Conservation (phyloP, 208 protist genomes). For the Trypanosoma rangeli region DNA sequence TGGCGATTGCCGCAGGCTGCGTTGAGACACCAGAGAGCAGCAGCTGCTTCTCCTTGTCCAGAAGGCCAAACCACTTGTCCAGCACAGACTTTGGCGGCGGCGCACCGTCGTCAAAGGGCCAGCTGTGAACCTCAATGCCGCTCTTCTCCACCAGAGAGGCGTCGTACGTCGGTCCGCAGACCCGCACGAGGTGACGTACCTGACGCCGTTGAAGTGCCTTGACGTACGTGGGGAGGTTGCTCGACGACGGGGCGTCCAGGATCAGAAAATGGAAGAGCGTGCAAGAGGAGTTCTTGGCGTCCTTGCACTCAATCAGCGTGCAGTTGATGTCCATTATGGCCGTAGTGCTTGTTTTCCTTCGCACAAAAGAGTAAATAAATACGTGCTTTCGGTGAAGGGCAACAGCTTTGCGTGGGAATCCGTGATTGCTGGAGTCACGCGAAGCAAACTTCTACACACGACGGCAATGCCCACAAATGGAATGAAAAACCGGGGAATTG, state of each 20-base stretch:
- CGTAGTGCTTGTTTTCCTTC: not conserved
- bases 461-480: too few species aligned
- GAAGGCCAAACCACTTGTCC: slow-evolving; percentile 77
- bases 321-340: slow-evolving; percentile 80
- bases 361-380: too few species aligned
- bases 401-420: too few species aligned
- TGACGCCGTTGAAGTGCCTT: slow-evolving; percentile 78
- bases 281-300: slow-evolving; percentile 37
- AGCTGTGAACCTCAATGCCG: slow-evolving; percentile 84
- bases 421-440: too few species aligned
- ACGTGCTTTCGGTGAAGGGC: too few species aligned
- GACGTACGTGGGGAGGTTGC: slow-evolving; percentile 90
- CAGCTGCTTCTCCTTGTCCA: slow-evolving; percentile 57
- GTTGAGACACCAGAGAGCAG: slow-evolving; percentile 17
- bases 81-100: slow-evolving; percentile 80
- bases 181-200: slow-evolving; percentile 82
- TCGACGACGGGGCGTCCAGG: slow-evolving; percentile 81
- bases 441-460: too few species aligned
- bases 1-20: slow-evolving; percentile 61
- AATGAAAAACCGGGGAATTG: too few species aligned
- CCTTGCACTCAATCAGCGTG: slow-evolving; percentile 77
- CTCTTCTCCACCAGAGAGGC: slow-evolving; percentile 53
- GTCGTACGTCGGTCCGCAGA: slow-evolving; percentile 88
- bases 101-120: slow-evolving; percentile 91
- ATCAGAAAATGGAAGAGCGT: slow-evolving; percentile 84